Percentiles rank a stretch among this genome's conserved stretches.
phyloP scores from a whole-genome alignment of 495 filamentous ascomycete species.

The Chaetomium tenue region DNA sequence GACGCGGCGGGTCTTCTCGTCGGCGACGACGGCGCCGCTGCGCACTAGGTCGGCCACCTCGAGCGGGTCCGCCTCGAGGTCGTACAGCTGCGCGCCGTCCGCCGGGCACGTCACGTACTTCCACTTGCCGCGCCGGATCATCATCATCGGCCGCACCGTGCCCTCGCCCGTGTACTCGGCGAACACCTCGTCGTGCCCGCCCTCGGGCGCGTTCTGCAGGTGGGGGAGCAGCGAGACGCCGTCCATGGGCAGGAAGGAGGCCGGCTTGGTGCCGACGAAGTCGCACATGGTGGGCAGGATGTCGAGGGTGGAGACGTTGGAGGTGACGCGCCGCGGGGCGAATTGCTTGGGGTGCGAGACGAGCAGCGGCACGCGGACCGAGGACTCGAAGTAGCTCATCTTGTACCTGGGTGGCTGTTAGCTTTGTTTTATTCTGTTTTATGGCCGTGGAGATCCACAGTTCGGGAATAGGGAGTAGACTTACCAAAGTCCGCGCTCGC shows the following conservation, averaged over 20 bases:
- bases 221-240: slow-evolving; percentile 71
- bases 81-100: slow-evolving; percentile 76
- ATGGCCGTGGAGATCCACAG: background rate
- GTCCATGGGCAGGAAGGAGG: slow-evolving; percentile 68
- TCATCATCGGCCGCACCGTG: slow-evolving; percentile 80
- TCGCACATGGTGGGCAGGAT: slow-evolving; percentile 81
- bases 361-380: slow-evolving; percentile 77
- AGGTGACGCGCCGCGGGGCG: slow-evolving; percentile 61
- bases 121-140: slow-evolving; percentile 80
- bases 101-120: slow-evolving; percentile 80
- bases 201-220: slow-evolving; percentile 57
- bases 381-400: slow-evolving; percentile 87
- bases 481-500: slow-evolving; percentile 78
- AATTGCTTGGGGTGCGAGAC: slow-evolving; percentile 69
- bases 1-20: slow-evolving; percentile 48
- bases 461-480: slow-evolving; percentile 5
- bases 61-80: slow-evolving; percentile 67
- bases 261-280: slow-evolving; percentile 64
- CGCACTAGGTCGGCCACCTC: slow-evolving; percentile 67
- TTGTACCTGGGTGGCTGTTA: slow-evolving; percentile 62
- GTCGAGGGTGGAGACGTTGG: slow-evolving; percentile 84
- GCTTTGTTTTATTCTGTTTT: background rate
- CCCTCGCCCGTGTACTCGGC: slow-evolving; percentile 90
- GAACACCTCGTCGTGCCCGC: slow-evolving; percentile 67
- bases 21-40: slow-evolving; percentile 36